Conservation (phyloP, 306 rosid genomes). For the Styphnolobium japonicum region DNA sequence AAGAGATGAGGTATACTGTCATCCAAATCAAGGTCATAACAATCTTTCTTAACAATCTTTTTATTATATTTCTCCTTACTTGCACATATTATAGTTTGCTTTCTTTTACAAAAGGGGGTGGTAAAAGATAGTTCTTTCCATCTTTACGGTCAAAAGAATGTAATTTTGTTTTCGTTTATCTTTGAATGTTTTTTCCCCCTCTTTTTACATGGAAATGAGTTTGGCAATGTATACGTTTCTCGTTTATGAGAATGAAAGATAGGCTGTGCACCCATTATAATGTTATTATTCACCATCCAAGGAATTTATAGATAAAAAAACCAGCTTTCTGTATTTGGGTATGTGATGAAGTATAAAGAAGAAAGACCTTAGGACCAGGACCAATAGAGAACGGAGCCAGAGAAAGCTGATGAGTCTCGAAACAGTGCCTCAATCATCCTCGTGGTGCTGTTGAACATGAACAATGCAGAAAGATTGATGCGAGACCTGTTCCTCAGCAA, state of each 20-base stretch:
- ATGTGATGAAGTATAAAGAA: too few species aligned
- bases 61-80: not conserved
- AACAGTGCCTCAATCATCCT: too few species aligned
- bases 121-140: slow-evolving; percentile 27
- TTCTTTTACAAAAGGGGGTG: slow-evolving; percentile 23
- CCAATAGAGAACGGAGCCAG: too few species aligned
- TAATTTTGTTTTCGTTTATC: slow-evolving; percentile 22
- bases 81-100: slow-evolving; percentile 26
- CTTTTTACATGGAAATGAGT: not conserved
- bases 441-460: too few species aligned
- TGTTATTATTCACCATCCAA: not conserved
- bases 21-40: slow-evolving; percentile 45
- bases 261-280: not conserved
- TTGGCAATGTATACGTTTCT: slow-evolving; percentile 20
- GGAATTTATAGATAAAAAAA: not conserved
- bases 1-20: slow-evolving; percentile 36
- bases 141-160: slow-evolving; percentile 5
- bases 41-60: slow-evolving; percentile 24
- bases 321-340: too few species aligned
- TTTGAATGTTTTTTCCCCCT: not conserved
- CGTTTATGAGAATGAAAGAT: slow-evolving; percentile 22
- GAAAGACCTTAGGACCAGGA: too few species aligned
- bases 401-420: too few species aligned
- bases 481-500: too few species aligned
- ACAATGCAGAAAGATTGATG: too few species aligned